phyloP scores from a whole-genome alignment of 2,329 filamentous ascomycete species.

The Thelonectria rubi region DNA sequence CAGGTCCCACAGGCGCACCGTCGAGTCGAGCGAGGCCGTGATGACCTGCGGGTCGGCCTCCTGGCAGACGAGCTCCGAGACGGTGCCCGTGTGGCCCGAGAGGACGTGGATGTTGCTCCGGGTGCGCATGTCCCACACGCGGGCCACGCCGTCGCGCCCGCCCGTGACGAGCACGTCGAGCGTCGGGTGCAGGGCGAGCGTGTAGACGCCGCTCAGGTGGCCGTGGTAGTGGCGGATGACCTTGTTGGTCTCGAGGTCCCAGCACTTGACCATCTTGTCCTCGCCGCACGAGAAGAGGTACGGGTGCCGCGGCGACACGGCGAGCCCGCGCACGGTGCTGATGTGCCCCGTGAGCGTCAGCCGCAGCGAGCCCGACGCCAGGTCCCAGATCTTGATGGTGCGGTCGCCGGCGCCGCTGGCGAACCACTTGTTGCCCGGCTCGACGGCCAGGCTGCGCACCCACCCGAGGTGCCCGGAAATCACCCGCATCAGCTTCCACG shows the following conservation, averaged over 20 bases:
- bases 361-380: constrained; percentile 84
- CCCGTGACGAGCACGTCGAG: constrained; percentile 95
- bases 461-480: constrained; percentile 96
- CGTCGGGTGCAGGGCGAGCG: constrained; percentile 89
- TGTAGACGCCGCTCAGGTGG: constrained; percentile 95
- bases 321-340: constrained; percentile 89
- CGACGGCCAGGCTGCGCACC: constrained; percentile 89
- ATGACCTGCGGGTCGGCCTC: constrained; percentile 97
- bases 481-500: constrained; percentile 98
- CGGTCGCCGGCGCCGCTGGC: constrained; percentile 93
- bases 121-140: constrained; percentile 99
- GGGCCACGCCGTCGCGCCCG: constrained; percentile 90
- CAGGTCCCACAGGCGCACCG: constrained; percentile 92
- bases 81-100: constrained; percentile 87
- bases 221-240: constrained; percentile 98
- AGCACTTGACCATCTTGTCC: constrained; percentile 99
- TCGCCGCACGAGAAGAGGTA: constrained; percentile 98
- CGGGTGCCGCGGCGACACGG: constrained; percentile 90
- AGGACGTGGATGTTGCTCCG: constrained; percentile 95
- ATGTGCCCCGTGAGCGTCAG: constrained; percentile 94
- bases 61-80: constrained; percentile 89
- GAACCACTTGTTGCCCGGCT: constrained; percentile 98
- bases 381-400: constrained; percentile 98
- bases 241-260: constrained; percentile 99
- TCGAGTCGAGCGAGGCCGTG: constrained; percentile 89